Base-by-base conservation (phyloP, 1,284 basidiomycete species). In the Tranzscheliella williamsii region DNA sequence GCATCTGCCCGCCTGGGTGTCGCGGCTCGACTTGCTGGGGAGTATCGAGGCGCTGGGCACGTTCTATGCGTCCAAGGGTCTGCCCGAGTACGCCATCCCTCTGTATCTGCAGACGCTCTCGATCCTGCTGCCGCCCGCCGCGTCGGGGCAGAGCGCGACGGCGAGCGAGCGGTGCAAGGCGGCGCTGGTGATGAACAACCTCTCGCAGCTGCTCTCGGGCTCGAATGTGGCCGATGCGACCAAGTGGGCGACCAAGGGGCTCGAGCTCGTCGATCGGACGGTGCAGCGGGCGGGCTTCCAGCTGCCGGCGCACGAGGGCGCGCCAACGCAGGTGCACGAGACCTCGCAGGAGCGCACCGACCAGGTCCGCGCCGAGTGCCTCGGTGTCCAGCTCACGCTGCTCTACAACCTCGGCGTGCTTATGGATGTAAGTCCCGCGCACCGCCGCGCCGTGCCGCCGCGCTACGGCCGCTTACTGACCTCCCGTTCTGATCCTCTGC, bases 91-190 rank as follows among this genome's bases (percentile, higher is more conserved):
- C 37, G 78, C 78, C 2, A 70, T 78, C 22, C 76, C 77, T 8
- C 62, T 79, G 7, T 78, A 78, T 51, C 55, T 78, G 8, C 78
- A 79, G 41, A 70, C 76, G 0, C 61, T 79, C 0, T 64, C 67
- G 9, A 61, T 78, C 36, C 67, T 78, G 7, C 37, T 78, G 5
- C 76, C 76, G 21, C 15, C 43, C 2, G 13, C 21, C 23, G 21
- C 24, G 12, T 21, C 38, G n/a, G n/a, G n/a, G n/a, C n/a, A n/a
- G n/a, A 30, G 51, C 15, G 62, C 72, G 1, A 73, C 74, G 4
- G 70, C 55, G 1, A 60, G 67, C n/a, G 74, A 76, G 15, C 42
- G 74, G 17, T 76, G 74, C 55, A 68, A 67, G 31, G 72, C 74
- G 9, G 70, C 63, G 2, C 53, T 76, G 4, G 44, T 76, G 15